A percentile compares a stretch with the other conserved stretches of the same genome.
These are phyloP conservation scores for Kodamaea fungicola DNA, from an alignment of 1,139 yeast species.

Conservation along the genomic window DNA sequence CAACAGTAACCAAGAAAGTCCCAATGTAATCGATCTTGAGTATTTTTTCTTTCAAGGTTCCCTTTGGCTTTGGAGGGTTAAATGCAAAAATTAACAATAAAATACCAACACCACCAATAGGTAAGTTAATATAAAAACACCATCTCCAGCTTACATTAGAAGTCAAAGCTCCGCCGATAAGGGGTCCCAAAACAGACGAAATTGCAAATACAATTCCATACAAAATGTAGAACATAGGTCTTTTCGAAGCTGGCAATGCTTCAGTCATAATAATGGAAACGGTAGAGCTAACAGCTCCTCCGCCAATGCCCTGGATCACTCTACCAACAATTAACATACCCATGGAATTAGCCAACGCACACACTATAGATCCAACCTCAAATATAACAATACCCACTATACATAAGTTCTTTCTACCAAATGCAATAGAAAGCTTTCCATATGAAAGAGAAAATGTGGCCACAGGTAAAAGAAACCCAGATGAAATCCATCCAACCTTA, in stretches of 20 bases:
- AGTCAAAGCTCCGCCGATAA: slow-evolving; percentile 35
- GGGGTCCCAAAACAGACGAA: slow-evolving; percentile 22
- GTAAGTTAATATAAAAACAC: slow-evolving; percentile 73
- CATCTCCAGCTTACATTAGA: slow-evolving; percentile 74
- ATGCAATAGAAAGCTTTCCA: slow-evolving; percentile 19
- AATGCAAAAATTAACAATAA: slow-evolving; percentile 43
- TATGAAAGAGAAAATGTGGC: slow-evolving; percentile 19
- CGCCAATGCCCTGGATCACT: slow-evolving; percentile 20
- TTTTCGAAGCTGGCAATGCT: slow-evolving; percentile 16
- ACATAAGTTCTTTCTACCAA: slow-evolving; percentile 18
- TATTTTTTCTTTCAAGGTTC: slow-evolving; percentile 39
- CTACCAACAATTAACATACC: slow-evolving; percentile 22
- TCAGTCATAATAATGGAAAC: slow-evolving; percentile 18
- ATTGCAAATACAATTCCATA: slow-evolving; percentile 18
- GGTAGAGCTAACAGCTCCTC: slow-evolving; percentile 18
- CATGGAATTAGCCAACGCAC: slow-evolving; percentile 17
- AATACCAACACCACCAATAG: slow-evolving; percentile 60
- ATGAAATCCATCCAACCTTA: slow-evolving; percentile 19
- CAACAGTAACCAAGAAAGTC: slow-evolving; percentile 35
- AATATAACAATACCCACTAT: slow-evolving; percentile 16
- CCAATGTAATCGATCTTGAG: slow-evolving; percentile 47
- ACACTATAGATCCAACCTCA: slow-evolving; percentile 18
- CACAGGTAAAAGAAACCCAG: slow-evolving; percentile 19
- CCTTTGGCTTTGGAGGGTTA: slow-evolving; percentile 52
- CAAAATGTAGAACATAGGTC: slow-evolving; percentile 16